These are phyloP conservation scores for Alternaria sp. DNA, from an alignment of 2,329 filamentous ascomycete species.

Conservation along the genomic window DNA sequence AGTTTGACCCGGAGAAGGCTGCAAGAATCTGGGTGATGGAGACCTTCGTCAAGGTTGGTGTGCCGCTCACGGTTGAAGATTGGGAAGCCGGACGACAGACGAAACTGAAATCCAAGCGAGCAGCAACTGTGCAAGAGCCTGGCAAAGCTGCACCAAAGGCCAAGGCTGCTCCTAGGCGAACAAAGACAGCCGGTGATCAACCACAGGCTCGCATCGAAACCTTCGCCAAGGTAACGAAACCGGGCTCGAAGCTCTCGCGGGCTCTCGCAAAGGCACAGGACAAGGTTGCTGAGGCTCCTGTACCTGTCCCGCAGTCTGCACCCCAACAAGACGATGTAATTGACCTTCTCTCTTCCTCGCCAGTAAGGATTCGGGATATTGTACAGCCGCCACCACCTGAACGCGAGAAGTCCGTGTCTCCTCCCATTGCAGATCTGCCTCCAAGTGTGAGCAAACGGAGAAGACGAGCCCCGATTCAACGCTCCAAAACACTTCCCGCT, in stretches of 20 bases:
- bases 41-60: constrained; percentile 66
- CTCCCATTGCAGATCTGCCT: constrained; percentile 29
- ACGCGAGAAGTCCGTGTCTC: constrained; percentile 26
- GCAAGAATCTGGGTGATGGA: constrained; percentile 74
- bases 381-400: neutral
- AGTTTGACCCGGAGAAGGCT: constrained; percentile 69
- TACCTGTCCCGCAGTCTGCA: neutral
- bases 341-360: constrained; percentile 40
- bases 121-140: constrained; percentile 27
- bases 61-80: constrained; percentile 68
- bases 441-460: constrained; percentile 40
- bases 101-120: constrained; percentile 29
- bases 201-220: constrained; percentile 33
- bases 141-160: constrained; percentile 25
- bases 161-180: constrained; percentile 27
- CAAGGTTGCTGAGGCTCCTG: neutral
- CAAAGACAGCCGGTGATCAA: constrained; percentile 25
- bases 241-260: constrained; percentile 29
- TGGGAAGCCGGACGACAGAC: constrained; percentile 60
- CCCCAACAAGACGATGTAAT: constrained; percentile 19
- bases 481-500: constrained; percentile 40
- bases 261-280: constrained; percentile 29
- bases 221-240: constrained; percentile 47
- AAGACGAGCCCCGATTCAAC: constrained; percentile 40
- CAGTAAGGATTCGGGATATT: constrained; percentile 12